These are phyloP conservation scores for Penicillium subrubescens DNA, from an alignment of 495 filamentous ascomycete species.

Conservation along the genomic window DNA sequence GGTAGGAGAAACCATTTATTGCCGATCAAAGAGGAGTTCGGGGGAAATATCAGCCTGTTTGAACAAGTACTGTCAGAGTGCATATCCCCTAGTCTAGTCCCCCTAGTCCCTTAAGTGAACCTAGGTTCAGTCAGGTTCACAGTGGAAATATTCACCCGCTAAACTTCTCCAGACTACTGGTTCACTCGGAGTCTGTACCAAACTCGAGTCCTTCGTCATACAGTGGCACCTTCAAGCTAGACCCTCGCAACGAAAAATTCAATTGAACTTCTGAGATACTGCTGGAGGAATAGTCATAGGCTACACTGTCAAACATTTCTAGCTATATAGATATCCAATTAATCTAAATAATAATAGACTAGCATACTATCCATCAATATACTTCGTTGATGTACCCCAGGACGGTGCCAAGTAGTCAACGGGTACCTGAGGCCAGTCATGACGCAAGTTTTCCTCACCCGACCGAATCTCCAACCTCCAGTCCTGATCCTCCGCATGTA, in stretches of 20 bases:
- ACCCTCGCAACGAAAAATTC: neutral
- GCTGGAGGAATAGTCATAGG: neutral
- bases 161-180: neutral
- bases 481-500: slow-evolving; percentile 8
- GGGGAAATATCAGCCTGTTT: slow-evolving; percentile 25
- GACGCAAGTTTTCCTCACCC: slow-evolving; percentile 32
- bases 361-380: neutral
- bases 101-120: neutral
- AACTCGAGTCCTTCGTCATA: neutral
- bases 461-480: slow-evolving; percentile 9
- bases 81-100: neutral
- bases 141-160: neutral
- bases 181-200: neutral
- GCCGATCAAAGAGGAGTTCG: slow-evolving; percentile 6
- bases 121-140: neutral
- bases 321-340: neutral
- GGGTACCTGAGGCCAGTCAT: slow-evolving; percentile 29
- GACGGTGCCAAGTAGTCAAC: neutral
- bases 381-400: too few species aligned
- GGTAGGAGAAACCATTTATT: neutral
- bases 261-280: neutral
- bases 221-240: neutral
- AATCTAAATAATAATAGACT: neutral
- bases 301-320: neutral
- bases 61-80: neutral